Evolutionary conservation across 768 basidiomycete species (phyloP), one percentile per base, ranked within the genome.

Genomic region (Kwoniella botswanensis): DNA sequence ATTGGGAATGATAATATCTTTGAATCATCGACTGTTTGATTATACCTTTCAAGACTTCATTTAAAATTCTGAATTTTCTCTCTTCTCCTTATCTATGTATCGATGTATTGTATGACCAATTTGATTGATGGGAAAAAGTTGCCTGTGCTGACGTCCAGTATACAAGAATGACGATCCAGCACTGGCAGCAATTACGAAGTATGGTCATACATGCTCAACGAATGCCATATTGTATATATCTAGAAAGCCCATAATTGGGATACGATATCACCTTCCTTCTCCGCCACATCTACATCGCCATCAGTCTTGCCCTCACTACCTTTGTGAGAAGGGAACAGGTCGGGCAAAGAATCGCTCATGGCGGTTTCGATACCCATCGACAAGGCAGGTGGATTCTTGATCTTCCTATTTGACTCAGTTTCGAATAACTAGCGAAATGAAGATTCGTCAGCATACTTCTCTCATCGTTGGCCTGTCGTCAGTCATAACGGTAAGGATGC

Each of bases 371-470:
- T 65, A 21, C 84, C 82, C 41, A 83, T 60, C 1, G 82, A 86
- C 26, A 88, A 77, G 6, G 87, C 88, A 0, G 88, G 95, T 57
- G 94, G 92, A 77, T 89, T 90, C 80, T 90, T 93, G 56, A 96
- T 90, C 73, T 89, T 91, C 62, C 93, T 86, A 72, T 88, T 89
- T 41, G 87, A 85, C 78, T 97, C 95, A 0, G 91, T 91, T 44
- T 95, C 92, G 74, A 95, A 91, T 41, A 98, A 86, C 94, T 97
- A 79, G 22, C 1, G n/a, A n/a, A n/a, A n/a, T n/a, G n/a, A n/a
- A 13, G 29, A 22, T n/a, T 4, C 59, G 17, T 46, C 12, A 44
- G 52, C 1, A 11, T 24, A 21, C 5, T 6, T 0, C 35, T 42
- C 26, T 35, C 17, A 7, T 35, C 35, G 35, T 35, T 35, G 35